Conservation (phyloP, 768 basidiomycete genomes). For the Kwoniella sp. region DNA sequence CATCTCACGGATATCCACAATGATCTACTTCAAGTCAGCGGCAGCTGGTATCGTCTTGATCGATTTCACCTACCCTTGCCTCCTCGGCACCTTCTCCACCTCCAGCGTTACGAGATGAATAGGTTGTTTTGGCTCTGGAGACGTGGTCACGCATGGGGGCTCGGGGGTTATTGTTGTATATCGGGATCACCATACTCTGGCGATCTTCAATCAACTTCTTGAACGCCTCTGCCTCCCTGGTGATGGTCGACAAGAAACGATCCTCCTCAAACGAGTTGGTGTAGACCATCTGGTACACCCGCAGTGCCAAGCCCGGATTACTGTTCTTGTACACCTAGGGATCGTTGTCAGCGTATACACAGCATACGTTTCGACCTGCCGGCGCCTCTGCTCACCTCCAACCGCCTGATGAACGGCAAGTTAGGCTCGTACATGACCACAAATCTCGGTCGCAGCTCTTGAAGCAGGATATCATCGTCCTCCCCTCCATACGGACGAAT, state of each 20-base stretch:
- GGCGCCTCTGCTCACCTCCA: conserved; percentile 62
- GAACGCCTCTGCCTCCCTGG: conserved; percentile 90
- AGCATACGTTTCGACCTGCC: not conserved
- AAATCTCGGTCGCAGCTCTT: conserved; percentile 82
- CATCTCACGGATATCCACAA: conserved; percentile 97
- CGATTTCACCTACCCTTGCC: conserved; percentile 49
- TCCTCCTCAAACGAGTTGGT: conserved; percentile 89
- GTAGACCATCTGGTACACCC: conserved; percentile 96
- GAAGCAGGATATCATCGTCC: conserved; percentile 79
- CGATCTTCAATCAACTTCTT: conserved; percentile 87
- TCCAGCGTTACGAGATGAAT: conserved; percentile 78
- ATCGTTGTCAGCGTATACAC: conserved; percentile 9
- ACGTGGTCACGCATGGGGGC: conserved; percentile 45
- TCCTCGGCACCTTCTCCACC: conserved; percentile 69
- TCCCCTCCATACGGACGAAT: conserved; percentile 87
- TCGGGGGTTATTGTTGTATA: conserved; percentile 54
- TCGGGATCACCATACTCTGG: conserved; percentile 84
- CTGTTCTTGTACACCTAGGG: conserved; percentile 76
- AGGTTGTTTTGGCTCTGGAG: conserved; percentile 51
- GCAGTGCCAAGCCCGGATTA: conserved; percentile 72
- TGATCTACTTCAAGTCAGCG: conserved; percentile 57
- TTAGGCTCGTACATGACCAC: conserved; percentile 95
- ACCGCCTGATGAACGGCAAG: conserved; percentile 82
- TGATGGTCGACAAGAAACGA: conserved; percentile 80
- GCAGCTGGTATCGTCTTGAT: conserved; percentile 3